Conservation (phyloP, 768 basidiomycete species). For the Suillus decipiens region DNA sequence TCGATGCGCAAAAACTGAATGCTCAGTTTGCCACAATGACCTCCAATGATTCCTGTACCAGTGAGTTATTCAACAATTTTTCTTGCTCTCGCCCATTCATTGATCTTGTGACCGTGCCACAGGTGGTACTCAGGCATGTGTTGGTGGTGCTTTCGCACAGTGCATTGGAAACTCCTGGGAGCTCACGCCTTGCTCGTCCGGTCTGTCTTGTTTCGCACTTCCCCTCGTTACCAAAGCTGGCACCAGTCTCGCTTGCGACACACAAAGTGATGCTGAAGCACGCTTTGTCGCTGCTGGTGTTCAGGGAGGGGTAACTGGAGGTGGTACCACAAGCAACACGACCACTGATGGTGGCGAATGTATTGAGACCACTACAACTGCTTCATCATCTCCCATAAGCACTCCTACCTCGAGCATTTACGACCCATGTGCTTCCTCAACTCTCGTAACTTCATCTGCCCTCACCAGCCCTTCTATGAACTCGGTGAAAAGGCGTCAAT, state of each 20-base stretch:
- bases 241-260: conserved; percentile 52
- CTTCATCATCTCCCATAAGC: background rate
- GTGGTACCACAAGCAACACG: conserved; percentile 10
- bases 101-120: background rate
- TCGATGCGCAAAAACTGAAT: conserved; percentile 41
- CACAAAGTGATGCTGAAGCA: conserved; percentile 42
- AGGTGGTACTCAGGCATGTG: conserved; percentile 39
- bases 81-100: background rate
- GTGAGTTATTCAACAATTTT: conserved; percentile 18
- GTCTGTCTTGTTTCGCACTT: conserved; percentile 40
- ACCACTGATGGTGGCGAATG: conserved; percentile 5
- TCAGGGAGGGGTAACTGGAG: conserved; percentile 44
- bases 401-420: background rate
- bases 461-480: conserved; percentile 5
- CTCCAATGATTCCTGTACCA: conserved; percentile 30
- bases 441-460: background rate
- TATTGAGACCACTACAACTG: conserved; percentile 3
- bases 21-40: conserved; percentile 33
- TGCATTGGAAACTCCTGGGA: conserved; percentile 39
- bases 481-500: conserved; percentile 11
- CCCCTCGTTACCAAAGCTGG: conserved; percentile 43
- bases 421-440: background rate
- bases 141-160: conserved; percentile 40
- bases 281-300: conserved; percentile 46
- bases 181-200: conserved; percentile 32